phyloP scores from a whole-genome alignment of 129 eudicot species.

The Arctium minus region DNA sequence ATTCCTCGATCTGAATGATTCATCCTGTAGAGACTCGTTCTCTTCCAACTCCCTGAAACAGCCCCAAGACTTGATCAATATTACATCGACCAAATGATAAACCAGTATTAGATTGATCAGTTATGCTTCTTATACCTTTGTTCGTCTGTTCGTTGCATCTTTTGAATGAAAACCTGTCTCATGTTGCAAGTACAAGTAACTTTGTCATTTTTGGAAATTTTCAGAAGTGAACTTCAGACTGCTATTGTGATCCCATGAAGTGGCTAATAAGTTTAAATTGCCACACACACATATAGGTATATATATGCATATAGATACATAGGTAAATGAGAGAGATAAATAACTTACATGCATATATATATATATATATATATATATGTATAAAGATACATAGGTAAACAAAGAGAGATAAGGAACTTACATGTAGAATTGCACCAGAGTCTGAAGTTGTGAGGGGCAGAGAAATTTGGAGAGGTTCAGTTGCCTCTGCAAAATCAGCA shows the following conservation, averaged over 20 bases:
- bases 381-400: neutral
- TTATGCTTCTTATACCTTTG: slow-evolving; percentile 47
- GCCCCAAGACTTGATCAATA: neutral
- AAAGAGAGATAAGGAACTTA: slow-evolving; percentile 31
- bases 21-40: slow-evolving; percentile 29
- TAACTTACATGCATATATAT: neutral
- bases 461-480: slow-evolving; percentile 51
- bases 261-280: neutral
- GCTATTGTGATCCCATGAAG: neutral
- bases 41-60: slow-evolving; percentile 49
- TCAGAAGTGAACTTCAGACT: neutral
- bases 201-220: neutral
- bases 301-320: neutral
- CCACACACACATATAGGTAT: neutral
- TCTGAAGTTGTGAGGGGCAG: slow-evolving; percentile 61
- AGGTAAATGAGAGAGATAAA: no score
- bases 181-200: neutral
- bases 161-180: slow-evolving; percentile 76
- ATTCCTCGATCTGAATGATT: slow-evolving; percentile 34
- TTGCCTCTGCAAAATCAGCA: slow-evolving; percentile 77
- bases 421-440: slow-evolving; percentile 80
- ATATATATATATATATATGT: neutral
- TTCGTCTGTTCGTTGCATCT: slow-evolving; percentile 58
- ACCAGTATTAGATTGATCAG: neutral
- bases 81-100: neutral